Evolutionary conservation across 139 green algal species (phyloP).

Genomic region (Chlamydomonas applanata): DNA sequence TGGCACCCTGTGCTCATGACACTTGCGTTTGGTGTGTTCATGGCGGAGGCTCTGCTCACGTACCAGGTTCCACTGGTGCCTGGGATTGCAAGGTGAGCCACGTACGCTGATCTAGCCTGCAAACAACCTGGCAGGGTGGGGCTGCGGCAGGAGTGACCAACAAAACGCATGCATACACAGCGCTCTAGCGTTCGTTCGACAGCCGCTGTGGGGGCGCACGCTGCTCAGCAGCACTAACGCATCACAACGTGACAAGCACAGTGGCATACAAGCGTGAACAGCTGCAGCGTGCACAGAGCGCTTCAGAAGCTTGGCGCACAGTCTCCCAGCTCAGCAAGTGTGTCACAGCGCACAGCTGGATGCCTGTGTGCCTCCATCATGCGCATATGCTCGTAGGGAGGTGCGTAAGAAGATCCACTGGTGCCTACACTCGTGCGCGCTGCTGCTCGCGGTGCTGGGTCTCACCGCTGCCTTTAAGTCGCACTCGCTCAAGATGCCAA

Average conservation of each 20-base stretch:
- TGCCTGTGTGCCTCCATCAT: not conserved
- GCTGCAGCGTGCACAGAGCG: not conserved
- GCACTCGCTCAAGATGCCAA: constrained; percentile 63
- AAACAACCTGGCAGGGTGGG: too few relatives aligned
- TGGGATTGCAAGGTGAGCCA: constrained; percentile 14
- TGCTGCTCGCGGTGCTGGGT: constrained; percentile 29
- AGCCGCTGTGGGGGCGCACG: too few relatives aligned
- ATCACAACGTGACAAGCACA: too few relatives aligned
- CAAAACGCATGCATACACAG: too few relatives aligned
- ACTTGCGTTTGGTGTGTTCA: constrained; percentile 66
- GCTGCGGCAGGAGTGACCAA: too few relatives aligned
- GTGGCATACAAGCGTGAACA: too few relatives aligned
- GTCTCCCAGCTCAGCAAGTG: not conserved
- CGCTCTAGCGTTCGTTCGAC: too few relatives aligned
- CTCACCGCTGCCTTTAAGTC: constrained; percentile 53
- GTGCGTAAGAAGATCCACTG: constrained; percentile 58
- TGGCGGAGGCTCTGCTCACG: constrained; percentile 68
- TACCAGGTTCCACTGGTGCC: constrained; percentile 54
- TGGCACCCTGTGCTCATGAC: constrained; percentile 80
- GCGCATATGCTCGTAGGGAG: constrained; percentile 6
- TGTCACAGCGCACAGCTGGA: too few relatives aligned
- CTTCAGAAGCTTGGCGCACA: too few relatives aligned
- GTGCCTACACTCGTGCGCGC: constrained; percentile 38
- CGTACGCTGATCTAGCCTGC: too few relatives aligned
- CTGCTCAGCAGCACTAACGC: too few relatives aligned